These are phyloP conservation scores for Meredithiella fracta DNA, from an alignment of 2,329 filamentous ascomycete genomes.

Conservation along the genomic window DNA sequence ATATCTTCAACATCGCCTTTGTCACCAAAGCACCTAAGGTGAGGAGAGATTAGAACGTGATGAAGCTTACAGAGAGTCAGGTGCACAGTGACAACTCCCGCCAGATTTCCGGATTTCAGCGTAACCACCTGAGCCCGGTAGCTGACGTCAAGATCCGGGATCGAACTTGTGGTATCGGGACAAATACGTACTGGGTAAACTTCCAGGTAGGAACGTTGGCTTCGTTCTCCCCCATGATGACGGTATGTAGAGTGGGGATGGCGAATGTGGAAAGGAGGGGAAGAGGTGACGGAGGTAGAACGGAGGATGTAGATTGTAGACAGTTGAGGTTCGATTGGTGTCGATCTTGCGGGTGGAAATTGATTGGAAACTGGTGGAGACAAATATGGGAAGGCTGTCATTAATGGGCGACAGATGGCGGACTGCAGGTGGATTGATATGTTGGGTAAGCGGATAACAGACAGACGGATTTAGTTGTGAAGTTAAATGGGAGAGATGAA, in stretches of 20 bases:
- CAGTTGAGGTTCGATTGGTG: not conserved
- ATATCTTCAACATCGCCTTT: constrained; percentile 99
- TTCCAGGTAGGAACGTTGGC: constrained; percentile 94
- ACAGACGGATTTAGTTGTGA: too few relatives aligned
- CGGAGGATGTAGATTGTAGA: not conserved
- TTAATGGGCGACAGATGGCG: not conserved
- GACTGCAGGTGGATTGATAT: not conserved
- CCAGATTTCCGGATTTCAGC: not conserved
- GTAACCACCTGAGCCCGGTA: too few relatives aligned
- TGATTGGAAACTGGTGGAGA: not conserved
- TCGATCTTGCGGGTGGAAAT: not conserved
- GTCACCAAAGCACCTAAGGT: constrained; percentile 84
- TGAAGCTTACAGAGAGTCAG: not conserved
- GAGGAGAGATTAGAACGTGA: constrained; percentile 12
- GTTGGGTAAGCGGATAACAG: not conserved
- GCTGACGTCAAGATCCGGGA: not conserved
- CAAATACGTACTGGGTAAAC: constrained; percentile 79
- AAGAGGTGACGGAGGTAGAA: not conserved
- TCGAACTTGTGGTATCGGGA: not conserved
- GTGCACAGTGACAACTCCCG: not conserved
- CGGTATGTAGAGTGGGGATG: constrained; percentile 41
- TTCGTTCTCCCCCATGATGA: constrained; percentile 91
- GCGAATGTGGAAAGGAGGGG: not conserved
- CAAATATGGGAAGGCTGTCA: constrained; percentile 4
- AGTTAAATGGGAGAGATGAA: constrained; percentile 1